Evolutionary conservation across 257 asterid genomes (phyloP).

Genomic region (Ilex aquifolium): DNA sequence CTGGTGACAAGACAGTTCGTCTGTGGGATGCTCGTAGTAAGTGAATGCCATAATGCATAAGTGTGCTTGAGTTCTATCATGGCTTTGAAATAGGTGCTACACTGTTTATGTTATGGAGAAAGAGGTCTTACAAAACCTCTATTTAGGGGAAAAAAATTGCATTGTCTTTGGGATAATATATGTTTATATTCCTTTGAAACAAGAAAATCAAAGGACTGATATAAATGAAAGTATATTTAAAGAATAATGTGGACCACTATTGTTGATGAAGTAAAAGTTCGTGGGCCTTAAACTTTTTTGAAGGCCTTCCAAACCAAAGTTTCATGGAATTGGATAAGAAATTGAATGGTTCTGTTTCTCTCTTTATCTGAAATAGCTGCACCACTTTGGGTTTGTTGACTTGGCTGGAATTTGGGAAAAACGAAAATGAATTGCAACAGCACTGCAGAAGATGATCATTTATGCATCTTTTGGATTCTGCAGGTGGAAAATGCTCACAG

Average conservation of each 20-base stretch:
- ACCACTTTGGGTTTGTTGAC: too few relatives aligned
- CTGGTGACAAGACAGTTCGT: slow-evolving; percentile 97
- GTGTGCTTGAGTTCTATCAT: not conserved
- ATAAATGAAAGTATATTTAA: too few relatives aligned
- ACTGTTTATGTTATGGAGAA: too few relatives aligned
- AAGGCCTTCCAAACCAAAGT: not conserved
- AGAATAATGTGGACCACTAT: too few relatives aligned
- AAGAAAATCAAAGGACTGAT: too few relatives aligned
- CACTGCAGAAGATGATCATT: slow-evolving; percentile 7
- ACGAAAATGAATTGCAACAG: slow-evolving; percentile 3
- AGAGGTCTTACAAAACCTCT: too few relatives aligned
- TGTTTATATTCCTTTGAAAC: too few relatives aligned
- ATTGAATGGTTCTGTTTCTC: not conserved
- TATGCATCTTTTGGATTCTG: slow-evolving; percentile 16
- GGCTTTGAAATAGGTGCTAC: not conserved
- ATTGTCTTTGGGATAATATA: too few relatives aligned
- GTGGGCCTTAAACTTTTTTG: too few relatives aligned
- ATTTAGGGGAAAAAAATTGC: too few relatives aligned
- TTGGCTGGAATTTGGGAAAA: not conserved
- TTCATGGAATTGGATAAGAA: too few relatives aligned
- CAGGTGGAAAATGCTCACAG: slow-evolving; percentile 98
- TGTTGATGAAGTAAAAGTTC: too few relatives aligned
- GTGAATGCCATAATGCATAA: slow-evolving; percentile 13
- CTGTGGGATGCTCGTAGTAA: slow-evolving; percentile 99
- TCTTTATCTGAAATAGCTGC: not conserved